phyloP scores from a whole-genome alignment of 192 early-diverging fungal genomes.

The Radiomyces spectabilis region DNA sequence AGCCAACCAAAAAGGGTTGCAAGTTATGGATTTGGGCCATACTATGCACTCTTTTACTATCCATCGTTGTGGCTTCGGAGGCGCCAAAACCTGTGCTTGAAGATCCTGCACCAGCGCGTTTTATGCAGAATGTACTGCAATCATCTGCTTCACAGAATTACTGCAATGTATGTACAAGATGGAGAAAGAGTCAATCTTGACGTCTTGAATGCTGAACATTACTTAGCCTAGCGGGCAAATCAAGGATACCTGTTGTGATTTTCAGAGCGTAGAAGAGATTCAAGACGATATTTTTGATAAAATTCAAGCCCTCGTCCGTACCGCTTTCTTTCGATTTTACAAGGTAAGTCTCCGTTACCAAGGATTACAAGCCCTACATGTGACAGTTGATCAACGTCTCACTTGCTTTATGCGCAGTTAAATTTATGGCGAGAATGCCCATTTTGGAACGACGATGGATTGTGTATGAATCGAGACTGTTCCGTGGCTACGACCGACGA shows the following conservation, averaged over 20 bases:
- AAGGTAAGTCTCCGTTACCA: conserved; percentile 43
- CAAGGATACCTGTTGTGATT: conserved; percentile 62
- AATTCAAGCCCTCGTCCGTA: conserved; percentile 70
- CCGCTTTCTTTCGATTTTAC: conserved; percentile 88
- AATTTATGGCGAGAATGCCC: conserved; percentile 84
- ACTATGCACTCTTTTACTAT: too few species aligned
- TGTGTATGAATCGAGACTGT: conserved; percentile 81
- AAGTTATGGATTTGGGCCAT: too few species aligned
- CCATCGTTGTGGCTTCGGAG: too few species aligned
- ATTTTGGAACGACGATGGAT: conserved; percentile 81
- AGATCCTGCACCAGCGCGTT: not conserved
- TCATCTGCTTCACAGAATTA: conserved; percentile 29
- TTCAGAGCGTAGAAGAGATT: conserved; percentile 64
- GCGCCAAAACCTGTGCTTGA: too few species aligned
- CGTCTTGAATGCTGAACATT: not conserved
- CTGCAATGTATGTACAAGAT: conserved; percentile 28
- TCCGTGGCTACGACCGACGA: conserved; percentile 79
- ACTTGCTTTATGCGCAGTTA: conserved; percentile 36
- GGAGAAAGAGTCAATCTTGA: not conserved
- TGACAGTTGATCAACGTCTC: not conserved
- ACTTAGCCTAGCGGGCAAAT: conserved; percentile 46
- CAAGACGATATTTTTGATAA: conserved; percentile 64
- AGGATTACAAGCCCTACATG: not conserved
- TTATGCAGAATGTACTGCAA: not conserved
- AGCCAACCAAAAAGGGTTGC: too few species aligned